Evolutionary conservation across 805 yeast genomes (phyloP).

Genomic region (Blastobotrys parvus): DNA sequence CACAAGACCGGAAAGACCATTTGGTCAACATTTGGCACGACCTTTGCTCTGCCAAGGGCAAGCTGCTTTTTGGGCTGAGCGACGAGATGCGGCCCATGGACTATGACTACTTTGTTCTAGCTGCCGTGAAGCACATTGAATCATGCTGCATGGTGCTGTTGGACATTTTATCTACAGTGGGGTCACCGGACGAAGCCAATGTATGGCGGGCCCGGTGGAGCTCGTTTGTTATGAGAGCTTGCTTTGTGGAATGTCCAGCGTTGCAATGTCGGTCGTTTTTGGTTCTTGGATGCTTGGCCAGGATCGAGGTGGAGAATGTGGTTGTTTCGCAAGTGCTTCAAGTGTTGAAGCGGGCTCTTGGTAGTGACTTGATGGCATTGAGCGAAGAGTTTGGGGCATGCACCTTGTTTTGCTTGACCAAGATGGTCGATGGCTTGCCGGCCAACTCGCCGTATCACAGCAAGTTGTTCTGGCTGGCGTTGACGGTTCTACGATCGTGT

Average conservation of each 20-base stretch:
- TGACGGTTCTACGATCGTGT: conserved; percentile 12
- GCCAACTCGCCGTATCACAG: conserved; percentile 38
- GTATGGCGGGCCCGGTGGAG: conserved; percentile 21
- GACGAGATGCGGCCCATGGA: conserved; percentile 14
- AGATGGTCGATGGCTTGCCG: conserved; percentile 42
- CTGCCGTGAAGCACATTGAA: conserved; percentile 18
- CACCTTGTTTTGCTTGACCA: conserved; percentile 37
- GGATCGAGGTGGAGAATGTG: conserved; percentile 54
- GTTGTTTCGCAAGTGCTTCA: conserved; percentile 32
- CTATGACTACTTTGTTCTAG: conserved; percentile 14
- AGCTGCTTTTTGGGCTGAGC: conserved; percentile 19
- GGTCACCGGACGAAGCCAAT: conserved; percentile 17
- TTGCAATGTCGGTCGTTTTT: conserved; percentile 37
- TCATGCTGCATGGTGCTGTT: conserved; percentile 15
- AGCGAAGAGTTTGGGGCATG: conserved; percentile 32
- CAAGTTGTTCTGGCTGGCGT: conserved; percentile 40
- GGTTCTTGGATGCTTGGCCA: conserved; percentile 60
- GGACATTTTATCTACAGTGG: conserved; percentile 17
- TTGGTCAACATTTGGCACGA: conserved; percentile 36
- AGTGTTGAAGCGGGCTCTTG: conserved; percentile 11
- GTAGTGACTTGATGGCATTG: conserved; percentile 23
- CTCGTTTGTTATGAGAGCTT: conserved; percentile 14
- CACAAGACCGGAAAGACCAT: conserved; percentile 31
- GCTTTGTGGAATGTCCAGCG: conserved; percentile 42
- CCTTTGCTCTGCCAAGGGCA: conserved; percentile 17